Evolutionary conservation across 768 basidiomycete genomes (phyloP), one percentile per base, ranked within the genome.

Genomic region (Hemileccinum impolitum): DNA sequence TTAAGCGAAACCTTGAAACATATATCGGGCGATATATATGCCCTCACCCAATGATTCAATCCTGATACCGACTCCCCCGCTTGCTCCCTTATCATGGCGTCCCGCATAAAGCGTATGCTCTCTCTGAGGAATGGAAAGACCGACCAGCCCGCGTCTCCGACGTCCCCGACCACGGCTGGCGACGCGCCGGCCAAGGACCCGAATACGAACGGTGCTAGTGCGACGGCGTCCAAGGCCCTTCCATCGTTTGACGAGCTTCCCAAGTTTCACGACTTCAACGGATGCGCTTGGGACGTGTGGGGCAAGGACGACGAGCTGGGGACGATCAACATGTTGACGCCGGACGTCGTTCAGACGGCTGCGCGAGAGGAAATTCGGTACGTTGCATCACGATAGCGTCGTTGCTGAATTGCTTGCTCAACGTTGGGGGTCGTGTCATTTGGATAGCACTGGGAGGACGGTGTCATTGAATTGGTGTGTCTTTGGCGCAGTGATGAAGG

Each of bases 211-310:
- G 31, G 14, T 6, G 11, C 8, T 5, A 12, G 9, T 15, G 28
- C 3, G 25, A 21, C 21, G 30, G n/a, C n/a, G 9, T 5, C 35
- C 50, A 55, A 74, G 26, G 69, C 17, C 9, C 57, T 72, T 11
- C 74, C 75, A 3, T 63, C 64, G 8, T 75, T 83, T 64, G 74
- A 82, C 72, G 70, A 78, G 69, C 59, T 76, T 58, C 66, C 74
- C 62, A 44, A 51, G 28, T 75, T 73, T 52, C 64, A 72, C 44
- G 61, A 72, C 30, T 68, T 73, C 54, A 59, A 55, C 8, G 85
- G 84, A 10, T 86, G 84, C 47, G 85, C 84, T 3, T 87, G 85
- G 85, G 72, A 71, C 4, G 72, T 85, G 10, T 86, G 83, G 83
- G 84, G 84, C 21, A 65, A 73, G 32, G 76, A 79, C 17, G 85